phyloP scores from a whole-genome alignment of 139 green algal genomes.

The Pycnococcus provasolii region DNA sequence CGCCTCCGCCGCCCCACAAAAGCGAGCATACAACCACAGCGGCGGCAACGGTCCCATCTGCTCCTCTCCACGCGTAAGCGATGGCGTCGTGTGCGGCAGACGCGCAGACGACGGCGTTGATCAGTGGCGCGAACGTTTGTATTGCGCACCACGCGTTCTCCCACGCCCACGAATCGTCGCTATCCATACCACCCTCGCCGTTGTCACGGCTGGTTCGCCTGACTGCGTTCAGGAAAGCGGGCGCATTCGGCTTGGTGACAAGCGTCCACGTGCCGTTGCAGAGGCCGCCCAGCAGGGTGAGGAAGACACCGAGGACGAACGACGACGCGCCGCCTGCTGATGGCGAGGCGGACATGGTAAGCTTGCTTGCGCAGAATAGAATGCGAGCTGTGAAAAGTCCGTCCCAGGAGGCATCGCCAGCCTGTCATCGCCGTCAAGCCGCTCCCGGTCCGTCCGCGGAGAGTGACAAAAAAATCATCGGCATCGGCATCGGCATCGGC shows the following conservation, averaged over 20 bases:
- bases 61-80: not conserved
- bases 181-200: not conserved
- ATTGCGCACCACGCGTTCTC: conserved; percentile 2
- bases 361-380: too few relatives aligned
- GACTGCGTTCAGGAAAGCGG: not conserved
- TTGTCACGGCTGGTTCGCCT: too few relatives aligned
- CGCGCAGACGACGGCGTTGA: not conserved
- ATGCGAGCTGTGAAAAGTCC: too few relatives aligned
- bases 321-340: too few relatives aligned
- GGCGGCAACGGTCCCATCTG: not conserved
- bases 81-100: not conserved
- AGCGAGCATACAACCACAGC: not conserved
- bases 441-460: too few relatives aligned
- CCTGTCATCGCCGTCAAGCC: too few relatives aligned
- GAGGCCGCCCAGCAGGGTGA: not conserved
- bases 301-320: too few relatives aligned
- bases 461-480: too few relatives aligned
- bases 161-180: not conserved
- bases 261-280: not conserved
- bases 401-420: too few relatives aligned
- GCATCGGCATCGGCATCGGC: too few relatives aligned
- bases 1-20: conserved; percentile 4
- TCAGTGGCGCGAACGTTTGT: not conserved
- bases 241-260: conserved; percentile 2
- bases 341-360: too few relatives aligned